These are phyloP conservation scores for Sugiyamaella chiloensis DNA, from an alignment of 805 yeast genomes.

Conservation along the genomic window DNA sequence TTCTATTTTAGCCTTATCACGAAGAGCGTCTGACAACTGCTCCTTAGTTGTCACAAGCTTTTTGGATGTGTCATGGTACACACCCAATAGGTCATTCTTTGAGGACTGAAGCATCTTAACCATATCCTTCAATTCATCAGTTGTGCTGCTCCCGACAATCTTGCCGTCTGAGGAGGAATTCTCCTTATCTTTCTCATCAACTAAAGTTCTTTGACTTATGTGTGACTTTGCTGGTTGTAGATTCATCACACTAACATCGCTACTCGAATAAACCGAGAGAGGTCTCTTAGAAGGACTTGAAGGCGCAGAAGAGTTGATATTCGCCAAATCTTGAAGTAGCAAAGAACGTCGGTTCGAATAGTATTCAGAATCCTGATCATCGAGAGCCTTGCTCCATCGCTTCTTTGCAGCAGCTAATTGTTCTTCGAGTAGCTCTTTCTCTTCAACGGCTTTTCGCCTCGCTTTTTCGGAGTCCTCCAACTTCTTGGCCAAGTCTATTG, in stretches of 20 bases:
- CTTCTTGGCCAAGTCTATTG: slow-evolving; percentile 27
- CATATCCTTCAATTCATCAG: slow-evolving; percentile 21
- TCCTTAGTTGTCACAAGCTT: slow-evolving; percentile 25
- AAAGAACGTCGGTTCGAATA: slow-evolving; percentile 22
- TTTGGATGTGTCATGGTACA: slow-evolving; percentile 29
- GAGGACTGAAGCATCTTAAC: slow-evolving; percentile 18
- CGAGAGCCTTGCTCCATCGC: slow-evolving; percentile 26
- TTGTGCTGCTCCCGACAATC: slow-evolving; percentile 11
- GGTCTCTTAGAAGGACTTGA: slow-evolving; percentile 20
- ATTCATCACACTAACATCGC: slow-evolving; percentile 1
- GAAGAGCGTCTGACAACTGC: slow-evolving; percentile 25
- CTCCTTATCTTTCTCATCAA: slow-evolving; percentile 21
- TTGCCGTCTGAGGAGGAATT: slow-evolving; percentile 7
- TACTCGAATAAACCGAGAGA: neutral
- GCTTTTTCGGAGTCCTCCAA: slow-evolving; percentile 33
- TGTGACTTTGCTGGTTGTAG: neutral
- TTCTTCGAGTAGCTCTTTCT: slow-evolving; percentile 22
- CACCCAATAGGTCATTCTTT: slow-evolving; percentile 24
- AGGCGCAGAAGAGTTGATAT: slow-evolving; percentile 16
- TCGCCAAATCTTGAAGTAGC: slow-evolving; percentile 22
- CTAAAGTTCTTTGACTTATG: slow-evolving; percentile 10
- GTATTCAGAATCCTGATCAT: slow-evolving; percentile 24
- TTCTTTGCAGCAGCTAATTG: slow-evolving; percentile 27
- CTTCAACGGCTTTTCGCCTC: slow-evolving; percentile 26
- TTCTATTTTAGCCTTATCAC: slow-evolving; percentile 22